Evolutionary conservation across 2,329 filamentous ascomycete species (phyloP), one percentile per base, ranked within the genome.

Genomic region (Cytospora piceicola): DNA sequence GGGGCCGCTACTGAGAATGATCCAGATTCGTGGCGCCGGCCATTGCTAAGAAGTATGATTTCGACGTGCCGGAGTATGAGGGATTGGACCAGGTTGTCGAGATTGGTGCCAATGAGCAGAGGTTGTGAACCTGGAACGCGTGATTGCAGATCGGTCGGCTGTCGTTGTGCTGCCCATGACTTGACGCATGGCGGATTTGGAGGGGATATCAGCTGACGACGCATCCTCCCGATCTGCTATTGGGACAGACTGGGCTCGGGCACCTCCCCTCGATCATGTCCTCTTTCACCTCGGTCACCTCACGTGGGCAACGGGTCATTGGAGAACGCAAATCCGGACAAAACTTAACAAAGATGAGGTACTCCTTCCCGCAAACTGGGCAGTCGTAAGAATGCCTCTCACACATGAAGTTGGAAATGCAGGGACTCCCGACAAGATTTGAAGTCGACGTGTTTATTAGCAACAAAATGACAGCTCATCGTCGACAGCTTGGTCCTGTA

Each of bases 41-140:
- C 60, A 88, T 97, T 72, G 90, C 93, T 39, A 85, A 90, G 71
- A 97, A 95, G 79, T 99, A 96, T 79, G 87, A 87, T 56, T 84
- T 99, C 68, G 90, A 95, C 71, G 76, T 96, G 61, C 94, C 94
- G 6, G 79, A 85, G 69, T 99, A 97, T 77, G 82, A 90, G 71
- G 95, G 94, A 0, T 79, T 95, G 70, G 94, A 98, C 77, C 95
- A 98, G 78, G 83, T 97, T 70, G 90, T 94, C 62, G 95, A 99
- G 77, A 83, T 96, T 52, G 79, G 78, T 17, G 73, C 76, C 14
- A 76, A 77, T 56, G 81, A 77, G 42, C 78, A 83, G 69, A 88
- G 84, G 73, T 79, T 89, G 68, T 90, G 73, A 82, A 64, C 32
- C 9, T 20, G 14, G 73, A 82, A 64, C 32, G 11, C n/a, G 14